phyloP scores from a whole-genome alignment of 345 rosid genomes.

The Brassica carinata region DNA sequence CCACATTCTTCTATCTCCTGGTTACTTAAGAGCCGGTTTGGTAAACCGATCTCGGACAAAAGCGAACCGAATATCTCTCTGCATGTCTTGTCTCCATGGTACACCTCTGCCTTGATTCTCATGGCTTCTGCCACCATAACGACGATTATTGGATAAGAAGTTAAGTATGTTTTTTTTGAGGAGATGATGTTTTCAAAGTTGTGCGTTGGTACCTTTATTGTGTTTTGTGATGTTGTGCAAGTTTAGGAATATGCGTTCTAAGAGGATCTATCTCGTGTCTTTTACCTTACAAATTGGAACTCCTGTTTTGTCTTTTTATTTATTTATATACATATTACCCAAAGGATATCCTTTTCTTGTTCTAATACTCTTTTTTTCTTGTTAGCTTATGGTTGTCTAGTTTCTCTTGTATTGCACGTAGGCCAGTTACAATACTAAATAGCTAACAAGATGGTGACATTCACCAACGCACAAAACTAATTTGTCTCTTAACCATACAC shows the following conservation, averaged over 20 bases:
- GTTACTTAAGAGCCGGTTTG: conserved; percentile 53
- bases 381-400: background rate
- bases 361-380: background rate
- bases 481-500: background rate
- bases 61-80: conserved; percentile 49
- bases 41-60: conserved; percentile 62
- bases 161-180: conserved; percentile 12
- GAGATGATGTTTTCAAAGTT: background rate
- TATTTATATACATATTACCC: background rate
- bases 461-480: background rate
- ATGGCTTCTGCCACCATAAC: conserved; percentile 50
- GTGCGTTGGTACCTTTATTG: background rate
- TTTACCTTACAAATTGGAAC: conserved; percentile 25
- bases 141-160: background rate
- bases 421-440: background rate
- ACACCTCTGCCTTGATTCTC: conserved; percentile 71
- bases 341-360: conserved; percentile 8
- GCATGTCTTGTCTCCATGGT: conserved; percentile 62
- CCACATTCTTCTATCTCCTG: conserved; percentile 78
- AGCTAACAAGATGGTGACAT: background rate
- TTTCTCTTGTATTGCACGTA: background rate
- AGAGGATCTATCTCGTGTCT: conserved; percentile 34
- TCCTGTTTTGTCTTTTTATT: conserved; percentile 2
- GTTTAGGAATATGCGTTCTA: conserved; percentile 32
- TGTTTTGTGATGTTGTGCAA: conserved; percentile 17